Evolutionary conservation across 2,329 filamentous ascomycete genomes (phyloP).

Genomic region (Diaporthe ilicicola): DNA sequence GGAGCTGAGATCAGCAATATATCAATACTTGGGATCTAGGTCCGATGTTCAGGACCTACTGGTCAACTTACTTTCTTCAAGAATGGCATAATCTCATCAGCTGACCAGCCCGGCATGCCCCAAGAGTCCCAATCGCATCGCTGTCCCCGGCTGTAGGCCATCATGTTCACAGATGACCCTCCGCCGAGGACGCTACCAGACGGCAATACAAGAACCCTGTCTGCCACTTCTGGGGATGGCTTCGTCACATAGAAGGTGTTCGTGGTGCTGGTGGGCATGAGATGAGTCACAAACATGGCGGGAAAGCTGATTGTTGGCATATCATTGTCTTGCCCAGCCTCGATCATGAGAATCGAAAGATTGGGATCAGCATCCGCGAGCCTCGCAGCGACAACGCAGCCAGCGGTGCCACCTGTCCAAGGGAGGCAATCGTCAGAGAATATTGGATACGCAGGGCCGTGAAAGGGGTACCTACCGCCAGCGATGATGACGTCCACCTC

Average conservation of each 20-base stretch:
- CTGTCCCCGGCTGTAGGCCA: constrained; percentile 48
- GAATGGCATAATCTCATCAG: constrained; percentile 52
- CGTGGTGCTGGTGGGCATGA: constrained; percentile 51
- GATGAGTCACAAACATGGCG: constrained; percentile 56
- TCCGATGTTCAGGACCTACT: not conserved
- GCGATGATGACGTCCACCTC: constrained; percentile 62
- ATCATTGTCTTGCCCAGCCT: constrained; percentile 62
- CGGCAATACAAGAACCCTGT: constrained; percentile 49
- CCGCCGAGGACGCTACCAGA: constrained; percentile 59
- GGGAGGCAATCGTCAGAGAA: not conserved
- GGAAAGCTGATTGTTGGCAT: constrained; percentile 58
- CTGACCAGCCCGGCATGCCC: constrained; percentile 40
- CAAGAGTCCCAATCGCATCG: constrained; percentile 43
- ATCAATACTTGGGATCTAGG: not conserved
- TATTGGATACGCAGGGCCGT: too few species aligned
- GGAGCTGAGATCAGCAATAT: too few species aligned
- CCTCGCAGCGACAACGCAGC: constrained; percentile 57
- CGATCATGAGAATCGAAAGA: constrained; percentile 61
- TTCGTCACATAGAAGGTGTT: constrained; percentile 55
- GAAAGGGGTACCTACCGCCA: constrained; percentile 50
- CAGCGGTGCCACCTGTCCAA: constrained; percentile 55
- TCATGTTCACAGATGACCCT: constrained; percentile 58
- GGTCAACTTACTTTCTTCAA: constrained; percentile 53
- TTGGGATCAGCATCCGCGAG: constrained; percentile 58
- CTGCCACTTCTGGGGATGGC: constrained; percentile 52